A percentile compares a stretch with the other conserved stretches of the same genome.
Conservation (phyloP, 805 yeast genomes). For the Candida boleticola region DNA sequence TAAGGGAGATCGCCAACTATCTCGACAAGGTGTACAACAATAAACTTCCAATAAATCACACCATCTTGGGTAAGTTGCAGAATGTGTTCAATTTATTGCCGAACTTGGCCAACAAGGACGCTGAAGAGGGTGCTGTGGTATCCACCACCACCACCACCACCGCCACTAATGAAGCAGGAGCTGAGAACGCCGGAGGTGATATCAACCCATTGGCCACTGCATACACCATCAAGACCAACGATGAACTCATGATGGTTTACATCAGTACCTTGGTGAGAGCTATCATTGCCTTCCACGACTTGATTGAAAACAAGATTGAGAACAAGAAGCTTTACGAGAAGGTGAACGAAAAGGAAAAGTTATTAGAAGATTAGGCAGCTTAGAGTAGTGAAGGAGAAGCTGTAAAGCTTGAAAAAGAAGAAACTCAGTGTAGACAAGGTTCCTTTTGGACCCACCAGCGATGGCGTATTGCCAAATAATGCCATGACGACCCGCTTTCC, state of each 20-base stretch:
- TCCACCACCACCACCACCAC: constrained; percentile 8
- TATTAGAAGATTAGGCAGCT: constrained; percentile 5
- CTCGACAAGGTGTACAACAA: constrained; percentile 69
- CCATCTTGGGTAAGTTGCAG: constrained; percentile 87
- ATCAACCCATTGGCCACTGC: constrained; percentile 67
- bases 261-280: constrained; percentile 88
- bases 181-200: constrained; percentile 19
- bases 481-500: background rate
- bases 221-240: constrained; percentile 90
- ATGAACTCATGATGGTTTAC: constrained; percentile 91
- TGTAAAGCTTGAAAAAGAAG: too few species aligned
- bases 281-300: constrained; percentile 92
- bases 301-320: constrained; percentile 92
- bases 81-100: constrained; percentile 93
- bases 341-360: constrained; percentile 23
- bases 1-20: constrained; percentile 74
- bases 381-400: too few species aligned
- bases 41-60: constrained; percentile 83
- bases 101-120: constrained; percentile 47
- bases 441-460: background rate
- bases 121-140: too few species aligned
- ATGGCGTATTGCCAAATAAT: constrained; percentile 18
- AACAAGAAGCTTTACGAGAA: constrained; percentile 53
- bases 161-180: constrained; percentile 13
- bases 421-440: constrained; percentile 34